These are phyloP conservation scores for Lentinus brumalis DNA, from an alignment of 768 basidiomycete genomes.

Conservation along the genomic window DNA sequence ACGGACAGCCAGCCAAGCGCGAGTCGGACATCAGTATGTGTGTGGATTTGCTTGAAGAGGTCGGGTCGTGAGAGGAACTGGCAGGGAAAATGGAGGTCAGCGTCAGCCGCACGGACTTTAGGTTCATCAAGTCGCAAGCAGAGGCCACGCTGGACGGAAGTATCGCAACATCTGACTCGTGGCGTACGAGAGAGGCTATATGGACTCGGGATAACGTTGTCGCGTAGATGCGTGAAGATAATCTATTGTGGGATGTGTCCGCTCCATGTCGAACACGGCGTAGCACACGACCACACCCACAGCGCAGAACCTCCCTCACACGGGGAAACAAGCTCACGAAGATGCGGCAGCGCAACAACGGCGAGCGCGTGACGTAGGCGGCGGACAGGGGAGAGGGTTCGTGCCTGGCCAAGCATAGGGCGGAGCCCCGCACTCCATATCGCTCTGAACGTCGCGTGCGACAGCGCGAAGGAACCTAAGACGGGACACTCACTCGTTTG, in stretches of 20 bases:
- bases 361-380: not conserved
- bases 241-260: too few relatives aligned
- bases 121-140: not conserved
- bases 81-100: not conserved
- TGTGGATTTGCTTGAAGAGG: conserved; percentile 82
- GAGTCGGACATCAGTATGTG: conserved; percentile 88
- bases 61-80: conserved; percentile 81
- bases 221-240: not conserved
- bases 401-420: not conserved
- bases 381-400: not conserved
- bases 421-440: not conserved
- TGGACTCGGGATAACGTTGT: not conserved
- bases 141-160: not conserved
- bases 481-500: conserved; percentile 64
- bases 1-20: conserved; percentile 86
- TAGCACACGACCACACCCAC: not conserved
- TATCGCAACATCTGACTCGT: not conserved
- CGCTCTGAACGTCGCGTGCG: not conserved
- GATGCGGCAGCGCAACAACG: not conserved
- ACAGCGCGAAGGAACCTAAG: not conserved
- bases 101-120: not conserved
- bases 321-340: not conserved
- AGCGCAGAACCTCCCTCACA: not conserved
- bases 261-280: not conserved
- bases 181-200: not conserved